Base-by-base conservation (phyloP, 129 eudicot genomes). In the Scalesia atractyloides region DNA sequence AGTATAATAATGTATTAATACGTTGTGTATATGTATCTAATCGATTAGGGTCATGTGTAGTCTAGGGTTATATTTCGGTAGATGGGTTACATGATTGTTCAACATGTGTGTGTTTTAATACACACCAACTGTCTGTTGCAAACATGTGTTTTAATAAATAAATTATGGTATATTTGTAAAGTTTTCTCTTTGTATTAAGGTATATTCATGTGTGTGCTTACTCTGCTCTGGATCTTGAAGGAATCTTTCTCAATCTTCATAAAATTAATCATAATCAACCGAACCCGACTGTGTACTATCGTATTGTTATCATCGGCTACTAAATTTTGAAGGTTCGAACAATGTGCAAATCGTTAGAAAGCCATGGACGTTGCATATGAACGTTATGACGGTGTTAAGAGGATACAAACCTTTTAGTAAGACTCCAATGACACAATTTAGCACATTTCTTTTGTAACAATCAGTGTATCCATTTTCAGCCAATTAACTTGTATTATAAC, bases 21-120 rank as follows among this genome's bases (percentile, higher is more conserved):
- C 5, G 68, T 33, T 77, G 16, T 70, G 24, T 44, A 10, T 63
- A 64, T 70, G 72, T 70, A 50, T 69, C 54, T 7, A 19, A 59
- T 36, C 18, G 68, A 7, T 51, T 36, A 60, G 66, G 4, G 20
- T 30, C 66, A 13, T 60, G 37, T 58, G 66, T 60, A 60, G 46
- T 41, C 46, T 8, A 7, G 11, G 46, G 46, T 41, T 1, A 7
- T 7, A 41, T 8, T 7, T 41, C 46, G 8, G 46, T 8, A 41
- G 8, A 41, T 41, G 9, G 46, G 46, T 63, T 37, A 34, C 24
- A 62, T 33, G 22, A 62, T 14, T 62, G 68, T 15, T 58, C 66
- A 60, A 14, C 66, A 9, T 37, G 68, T 64, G 67, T 62, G 67
- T 62, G 47, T 34, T n/a, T 59, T 60, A 14, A 15, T 30, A 2